These are phyloP conservation scores for Fomitiporia mediterranea DNA, from an alignment of 1,284 basidiomycete genomes.

Conservation along the genomic window DNA sequence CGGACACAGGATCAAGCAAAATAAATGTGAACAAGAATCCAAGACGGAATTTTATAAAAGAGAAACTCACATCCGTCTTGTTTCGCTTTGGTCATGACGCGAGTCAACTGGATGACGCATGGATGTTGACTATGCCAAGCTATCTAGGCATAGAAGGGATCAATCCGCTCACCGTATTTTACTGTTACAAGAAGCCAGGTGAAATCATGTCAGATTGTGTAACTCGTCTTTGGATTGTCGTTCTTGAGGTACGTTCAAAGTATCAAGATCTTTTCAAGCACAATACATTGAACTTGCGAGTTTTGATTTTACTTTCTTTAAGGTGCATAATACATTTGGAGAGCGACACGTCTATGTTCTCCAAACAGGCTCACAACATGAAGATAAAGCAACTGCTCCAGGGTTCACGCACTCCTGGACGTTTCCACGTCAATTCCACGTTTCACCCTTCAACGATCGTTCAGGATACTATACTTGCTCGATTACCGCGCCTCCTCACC, in stretches of 20 bases:
- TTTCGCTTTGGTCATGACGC: slow-evolving; percentile 18
- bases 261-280: background rate
- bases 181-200: slow-evolving; percentile 45
- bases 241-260: slow-evolving; percentile 57
- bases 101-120: slow-evolving; percentile 43
- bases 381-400: slow-evolving; percentile 31
- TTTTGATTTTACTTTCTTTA: no score
- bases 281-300: background rate
- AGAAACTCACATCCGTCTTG: slow-evolving; percentile 15
- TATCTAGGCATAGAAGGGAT: slow-evolving; percentile 67
- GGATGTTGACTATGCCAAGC: slow-evolving; percentile 75
- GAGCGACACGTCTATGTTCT: slow-evolving; percentile 65
- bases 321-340: slow-evolving; percentile 79
- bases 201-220: no score
- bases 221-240: slow-evolving; percentile 44
- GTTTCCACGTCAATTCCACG: slow-evolving; percentile 69
- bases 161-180: slow-evolving; percentile 74
- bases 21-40: background rate
- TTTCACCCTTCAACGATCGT: slow-evolving; percentile 78
- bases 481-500: slow-evolving; percentile 36
- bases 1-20: no score
- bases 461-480: slow-evolving; percentile 61
- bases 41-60: slow-evolving; percentile 1
- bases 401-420: slow-evolving; percentile 70
- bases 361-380: slow-evolving; percentile 38